Evolutionary conservation across 495 filamentous ascomycete species (phyloP).

Genomic region (Melanomma pulvis-pyrius): DNA sequence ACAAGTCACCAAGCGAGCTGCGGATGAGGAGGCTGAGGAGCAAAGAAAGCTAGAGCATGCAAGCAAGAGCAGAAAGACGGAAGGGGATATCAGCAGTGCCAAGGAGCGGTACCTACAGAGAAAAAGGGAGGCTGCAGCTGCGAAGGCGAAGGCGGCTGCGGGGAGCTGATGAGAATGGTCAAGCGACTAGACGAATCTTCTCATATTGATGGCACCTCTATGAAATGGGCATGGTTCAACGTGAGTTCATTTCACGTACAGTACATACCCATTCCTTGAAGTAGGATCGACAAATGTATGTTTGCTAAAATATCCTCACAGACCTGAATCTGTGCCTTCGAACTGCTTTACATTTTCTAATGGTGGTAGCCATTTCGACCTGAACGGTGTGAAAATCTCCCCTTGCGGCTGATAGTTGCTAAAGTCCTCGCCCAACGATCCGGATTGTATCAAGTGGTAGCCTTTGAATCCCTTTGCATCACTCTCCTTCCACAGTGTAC

Average conservation of each 20-base stretch:
- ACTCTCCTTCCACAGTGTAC: constrained; percentile 34
- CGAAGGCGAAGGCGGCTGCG: constrained; percentile 31
- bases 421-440: constrained; percentile 20
- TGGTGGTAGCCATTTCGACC: constrained; percentile 26
- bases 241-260: not conserved
- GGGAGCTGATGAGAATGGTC: constrained; percentile 6
- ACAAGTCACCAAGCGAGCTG: constrained; percentile 68
- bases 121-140: constrained; percentile 61
- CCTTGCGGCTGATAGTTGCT: constrained; percentile 18
- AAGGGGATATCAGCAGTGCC: constrained; percentile 79
- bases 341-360: constrained; percentile 26
- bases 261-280: not conserved
- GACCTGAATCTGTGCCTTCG: constrained; percentile 23
- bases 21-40: constrained; percentile 76
- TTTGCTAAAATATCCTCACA: not conserved
- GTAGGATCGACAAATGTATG: not conserved
- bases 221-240: not conserved
- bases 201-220: not conserved
- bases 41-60: constrained; percentile 68
- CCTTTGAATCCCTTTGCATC: constrained; percentile 31
- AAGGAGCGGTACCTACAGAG: constrained; percentile 85
- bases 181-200: not conserved
- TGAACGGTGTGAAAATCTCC: constrained; percentile 30
- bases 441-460: constrained; percentile 21
- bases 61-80: constrained; percentile 72